phyloP scores from a whole-genome alignment of 2,329 filamentous ascomycete species.

The Talaromyces sp. region DNA sequence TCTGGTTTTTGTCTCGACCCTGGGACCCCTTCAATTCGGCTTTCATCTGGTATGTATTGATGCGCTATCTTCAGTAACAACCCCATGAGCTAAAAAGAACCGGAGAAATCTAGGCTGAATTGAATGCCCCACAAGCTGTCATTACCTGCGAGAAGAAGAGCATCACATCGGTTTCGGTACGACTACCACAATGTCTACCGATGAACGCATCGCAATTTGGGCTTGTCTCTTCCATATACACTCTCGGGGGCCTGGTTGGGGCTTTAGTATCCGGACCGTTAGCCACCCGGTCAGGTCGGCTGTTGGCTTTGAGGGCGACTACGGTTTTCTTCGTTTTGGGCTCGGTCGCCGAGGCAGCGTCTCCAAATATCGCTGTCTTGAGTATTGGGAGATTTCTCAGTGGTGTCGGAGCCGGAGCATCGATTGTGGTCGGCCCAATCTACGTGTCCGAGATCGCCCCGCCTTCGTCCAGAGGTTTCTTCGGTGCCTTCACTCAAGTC shows the following conservation, averaged over 20 bases:
- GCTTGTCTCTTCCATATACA: conserved; percentile 85
- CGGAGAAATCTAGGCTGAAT: conserved; percentile 64
- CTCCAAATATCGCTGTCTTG: conserved; percentile 65
- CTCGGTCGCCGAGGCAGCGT: conserved; percentile 70
- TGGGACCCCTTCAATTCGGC: conserved; percentile 90
- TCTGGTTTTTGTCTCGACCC: conserved; percentile 69
- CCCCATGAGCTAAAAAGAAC: neutral
- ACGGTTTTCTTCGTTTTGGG: conserved; percentile 73
- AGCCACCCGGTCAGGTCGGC: conserved; percentile 72
- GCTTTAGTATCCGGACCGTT: conserved; percentile 76
- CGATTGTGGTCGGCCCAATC: conserved; percentile 88
- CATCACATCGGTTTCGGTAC: conserved; percentile 33
- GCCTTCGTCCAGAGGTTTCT: conserved; percentile 69
- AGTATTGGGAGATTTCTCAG: conserved; percentile 72
- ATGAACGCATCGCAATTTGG: conserved; percentile 83
- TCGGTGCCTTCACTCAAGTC: conserved; percentile 78
- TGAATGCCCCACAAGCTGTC: conserved; percentile 92
- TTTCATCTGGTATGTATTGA: conserved; percentile 72
- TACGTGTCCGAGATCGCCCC: conserved; percentile 93
- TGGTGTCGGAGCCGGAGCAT: conserved; percentile 79
- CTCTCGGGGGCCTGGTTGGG: conserved; percentile 79
- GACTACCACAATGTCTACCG: conserved; percentile 71
- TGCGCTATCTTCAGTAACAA: neutral
- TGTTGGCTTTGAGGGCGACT: conserved; percentile 72
- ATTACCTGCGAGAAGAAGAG: conserved; percentile 74